Conservation (phyloP, 306 rosid genomes). For the Sphenostylis stenocarpa region DNA sequence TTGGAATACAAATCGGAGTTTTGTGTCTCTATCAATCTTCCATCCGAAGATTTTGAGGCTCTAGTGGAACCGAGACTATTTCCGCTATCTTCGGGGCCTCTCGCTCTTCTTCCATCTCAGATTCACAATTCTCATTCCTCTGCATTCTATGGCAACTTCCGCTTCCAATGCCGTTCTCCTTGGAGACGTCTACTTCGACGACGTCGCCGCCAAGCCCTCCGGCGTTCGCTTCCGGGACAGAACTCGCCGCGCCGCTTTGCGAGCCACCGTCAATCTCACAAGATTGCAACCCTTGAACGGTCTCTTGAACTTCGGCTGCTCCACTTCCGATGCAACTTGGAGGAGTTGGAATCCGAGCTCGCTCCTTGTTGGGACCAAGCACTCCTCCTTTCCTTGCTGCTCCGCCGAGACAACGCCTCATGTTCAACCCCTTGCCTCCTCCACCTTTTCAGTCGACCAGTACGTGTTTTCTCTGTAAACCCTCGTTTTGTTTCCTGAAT, state of each 20-base stretch:
- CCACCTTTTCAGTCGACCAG: conserved; percentile 49
- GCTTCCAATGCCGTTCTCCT: conserved; percentile 50
- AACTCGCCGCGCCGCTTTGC: conserved; percentile 36
- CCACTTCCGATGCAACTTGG: conserved; percentile 26
- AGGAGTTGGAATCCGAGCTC: conserved; percentile 31
- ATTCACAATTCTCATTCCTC: background rate
- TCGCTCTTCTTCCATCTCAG: background rate
- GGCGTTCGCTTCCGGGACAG: conserved; percentile 53
- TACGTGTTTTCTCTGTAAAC: background rate
- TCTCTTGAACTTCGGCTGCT: conserved; percentile 30
- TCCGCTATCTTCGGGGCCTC: background rate
- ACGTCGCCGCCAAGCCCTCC: conserved; percentile 41
- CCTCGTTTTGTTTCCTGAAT: background rate
- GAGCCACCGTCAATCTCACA: conserved; percentile 48
- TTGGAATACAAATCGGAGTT: background rate
- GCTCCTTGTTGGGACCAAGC: conserved; percentile 37
- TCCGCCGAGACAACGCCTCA: conserved; percentile 55
- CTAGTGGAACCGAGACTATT: background rate
- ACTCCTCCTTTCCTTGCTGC: conserved; percentile 35
- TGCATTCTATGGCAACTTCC: conserved; percentile 50
- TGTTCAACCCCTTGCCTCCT: conserved; percentile 44
- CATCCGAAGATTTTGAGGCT: background rate
- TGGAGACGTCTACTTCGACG: conserved; percentile 35
- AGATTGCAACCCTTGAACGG: conserved; percentile 35
- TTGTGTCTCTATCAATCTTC: background rate